Conservation (phyloP, 768 basidiomycete genomes). For the Boletus fagicola region DNA sequence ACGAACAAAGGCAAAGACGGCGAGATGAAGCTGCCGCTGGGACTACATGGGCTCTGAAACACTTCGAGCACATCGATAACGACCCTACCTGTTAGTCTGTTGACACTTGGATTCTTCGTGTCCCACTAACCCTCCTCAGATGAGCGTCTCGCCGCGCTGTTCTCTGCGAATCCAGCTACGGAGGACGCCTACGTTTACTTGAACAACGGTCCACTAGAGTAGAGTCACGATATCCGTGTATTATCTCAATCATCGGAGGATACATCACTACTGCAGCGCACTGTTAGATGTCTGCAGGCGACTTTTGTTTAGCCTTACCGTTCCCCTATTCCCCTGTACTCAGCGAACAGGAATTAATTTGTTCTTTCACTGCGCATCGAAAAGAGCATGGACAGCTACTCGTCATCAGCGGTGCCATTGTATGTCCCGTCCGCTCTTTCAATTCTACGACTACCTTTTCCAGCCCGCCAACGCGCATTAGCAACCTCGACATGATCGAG, state of each 20-base stretch:
- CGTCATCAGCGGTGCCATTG: background rate
- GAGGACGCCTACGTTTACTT: constrained; percentile 79
- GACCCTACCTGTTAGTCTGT: constrained; percentile 68
- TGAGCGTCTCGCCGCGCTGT: constrained; percentile 59
- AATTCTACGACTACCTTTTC: constrained; percentile 53
- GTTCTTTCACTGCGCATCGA: background rate
- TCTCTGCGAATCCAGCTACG: constrained; percentile 61
- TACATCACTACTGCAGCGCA: constrained; percentile 1
- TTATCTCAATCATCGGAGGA: constrained; percentile 1
- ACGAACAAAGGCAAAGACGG: constrained; percentile 86
- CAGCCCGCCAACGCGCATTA: constrained; percentile 77
- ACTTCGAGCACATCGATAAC: constrained; percentile 67
- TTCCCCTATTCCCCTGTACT: constrained; percentile 9
- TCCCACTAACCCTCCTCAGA: constrained; percentile 34
- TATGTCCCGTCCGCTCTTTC: constrained; percentile 29
- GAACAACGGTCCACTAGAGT: constrained; percentile 45
- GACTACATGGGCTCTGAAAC: constrained; percentile 70
- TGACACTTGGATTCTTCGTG: background rate
- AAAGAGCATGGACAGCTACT: constrained; percentile 1
- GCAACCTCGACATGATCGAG: constrained; percentile 67
- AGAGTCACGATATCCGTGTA: constrained; percentile 10
- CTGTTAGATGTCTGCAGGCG: constrained; percentile 10
- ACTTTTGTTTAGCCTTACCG: constrained; percentile 19
- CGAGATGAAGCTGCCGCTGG: constrained; percentile 78
- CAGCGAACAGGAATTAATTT: constrained; percentile 17